Conservation (phyloP, 208 protist species). For the Leishmania turanica region DNA sequence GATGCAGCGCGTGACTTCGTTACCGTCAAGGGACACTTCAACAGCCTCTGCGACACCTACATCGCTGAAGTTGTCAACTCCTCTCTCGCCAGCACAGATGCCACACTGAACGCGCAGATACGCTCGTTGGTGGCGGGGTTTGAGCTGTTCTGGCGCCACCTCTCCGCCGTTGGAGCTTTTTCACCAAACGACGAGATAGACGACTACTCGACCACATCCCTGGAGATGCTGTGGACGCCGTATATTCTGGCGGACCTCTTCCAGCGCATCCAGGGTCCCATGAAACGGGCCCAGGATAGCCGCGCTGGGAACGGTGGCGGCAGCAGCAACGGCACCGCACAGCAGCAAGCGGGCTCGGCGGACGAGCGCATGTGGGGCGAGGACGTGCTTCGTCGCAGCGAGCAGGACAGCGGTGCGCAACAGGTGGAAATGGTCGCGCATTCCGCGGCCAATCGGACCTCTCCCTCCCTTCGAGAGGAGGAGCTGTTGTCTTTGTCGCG, state of each 20-base stretch:
- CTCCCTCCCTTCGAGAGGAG: conserved; percentile 17
- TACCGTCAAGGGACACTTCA: conserved; percentile 75
- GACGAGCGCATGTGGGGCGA: conserved; percentile 23
- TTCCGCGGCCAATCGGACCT: neutral
- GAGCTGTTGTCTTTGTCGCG: conserved; percentile 42
- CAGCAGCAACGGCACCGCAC: neutral
- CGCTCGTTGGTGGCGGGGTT: conserved; percentile 53
- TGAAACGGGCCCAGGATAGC: conserved; percentile 8
- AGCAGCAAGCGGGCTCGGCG: neutral
- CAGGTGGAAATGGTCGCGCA: neutral
- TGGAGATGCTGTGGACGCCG: conserved; percentile 87
- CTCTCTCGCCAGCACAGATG: conserved; percentile 36
- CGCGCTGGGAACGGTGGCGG: neutral
- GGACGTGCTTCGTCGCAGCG: conserved; percentile 8
- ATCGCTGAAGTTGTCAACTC: conserved; percentile 39
- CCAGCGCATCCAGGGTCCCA: conserved; percentile 64
- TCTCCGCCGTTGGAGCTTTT: conserved; percentile 60
- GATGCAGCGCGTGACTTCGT: conserved; percentile 20
- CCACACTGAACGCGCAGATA: conserved; percentile 22
- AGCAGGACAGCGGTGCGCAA: conserved; percentile 1
- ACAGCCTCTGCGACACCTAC: conserved; percentile 52
- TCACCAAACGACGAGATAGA: conserved; percentile 85
- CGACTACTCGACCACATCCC: conserved; percentile 76
- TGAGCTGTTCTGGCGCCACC: conserved; percentile 72
- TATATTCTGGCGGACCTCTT: conserved; percentile 86